These are phyloP conservation scores for Mucor mucedo DNA, from an alignment of 371 early-diverging fungal genomes.

Conservation along the genomic window DNA sequence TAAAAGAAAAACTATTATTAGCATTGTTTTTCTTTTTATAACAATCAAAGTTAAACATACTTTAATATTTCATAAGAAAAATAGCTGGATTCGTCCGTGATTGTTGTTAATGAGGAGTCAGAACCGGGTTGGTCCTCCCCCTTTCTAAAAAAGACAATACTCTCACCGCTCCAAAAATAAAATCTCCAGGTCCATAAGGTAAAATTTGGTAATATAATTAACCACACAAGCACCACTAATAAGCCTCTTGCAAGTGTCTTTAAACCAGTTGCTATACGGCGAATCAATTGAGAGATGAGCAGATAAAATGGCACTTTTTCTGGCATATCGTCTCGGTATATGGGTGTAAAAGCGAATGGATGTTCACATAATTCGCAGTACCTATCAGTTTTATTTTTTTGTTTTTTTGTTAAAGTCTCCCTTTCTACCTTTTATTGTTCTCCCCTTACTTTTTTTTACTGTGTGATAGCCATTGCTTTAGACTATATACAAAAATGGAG, in stretches of 20 bases:
- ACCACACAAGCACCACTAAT: slow-evolving; percentile 73
- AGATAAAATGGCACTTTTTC: slow-evolving; percentile 62
- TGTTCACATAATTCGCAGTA: slow-evolving; percentile 90
- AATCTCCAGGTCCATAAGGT: slow-evolving; percentile 82
- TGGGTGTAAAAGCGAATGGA: slow-evolving; percentile 80
- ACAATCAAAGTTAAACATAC: slow-evolving; percentile 6
- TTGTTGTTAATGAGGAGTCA: neutral
- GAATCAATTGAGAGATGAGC: slow-evolving; percentile 54
- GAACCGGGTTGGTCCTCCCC: neutral
- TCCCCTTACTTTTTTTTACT: slow-evolving; percentile 69
- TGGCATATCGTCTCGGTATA: slow-evolving; percentile 76
- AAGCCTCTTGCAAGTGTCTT: slow-evolving; percentile 42
- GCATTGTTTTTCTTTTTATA: neutral
- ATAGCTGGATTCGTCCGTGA: neutral
- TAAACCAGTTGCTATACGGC: slow-evolving; percentile 41
- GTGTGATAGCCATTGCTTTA: slow-evolving; percentile 86
- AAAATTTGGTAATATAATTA: slow-evolving; percentile 76
- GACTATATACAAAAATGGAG: slow-evolving; percentile 35
- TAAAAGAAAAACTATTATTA: neutral
- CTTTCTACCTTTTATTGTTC: slow-evolving; percentile 1
- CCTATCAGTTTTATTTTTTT: slow-evolving; percentile 43
- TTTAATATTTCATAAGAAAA: neutral
- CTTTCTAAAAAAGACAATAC: slow-evolving; percentile 19
- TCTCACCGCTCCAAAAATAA: slow-evolving; percentile 75
- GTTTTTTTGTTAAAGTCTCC: neutral